A percentile compares a stretch with the other conserved stretches of the same genome.
Evolutionary conservation across 2,329 filamentous ascomycete species (phyloP).

Genomic region (Epichloe coenophiala): DNA sequence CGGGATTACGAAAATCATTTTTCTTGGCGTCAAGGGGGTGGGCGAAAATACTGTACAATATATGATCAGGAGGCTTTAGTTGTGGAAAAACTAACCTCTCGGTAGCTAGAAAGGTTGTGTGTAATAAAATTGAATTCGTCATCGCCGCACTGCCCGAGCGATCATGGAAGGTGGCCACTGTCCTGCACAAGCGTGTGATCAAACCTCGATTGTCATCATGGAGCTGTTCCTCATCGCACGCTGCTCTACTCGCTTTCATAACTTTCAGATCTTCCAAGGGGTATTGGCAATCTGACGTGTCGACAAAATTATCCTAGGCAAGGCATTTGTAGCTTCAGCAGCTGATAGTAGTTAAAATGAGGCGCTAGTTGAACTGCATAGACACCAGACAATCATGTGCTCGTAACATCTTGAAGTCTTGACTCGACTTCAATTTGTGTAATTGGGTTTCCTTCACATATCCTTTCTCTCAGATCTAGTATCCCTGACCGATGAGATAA

Average conservation of each 20-base stretch:
- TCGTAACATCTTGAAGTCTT: slow-evolving; percentile 2
- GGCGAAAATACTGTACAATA: neutral
- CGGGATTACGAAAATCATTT: neutral
- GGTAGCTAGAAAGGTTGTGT: neutral
- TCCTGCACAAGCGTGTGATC: too few relatives aligned
- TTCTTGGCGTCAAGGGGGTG: neutral
- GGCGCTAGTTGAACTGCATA: slow-evolving; percentile 5
- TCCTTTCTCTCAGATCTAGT: slow-evolving; percentile 31
- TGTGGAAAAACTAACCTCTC: neutral
- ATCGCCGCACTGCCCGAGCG: neutral
- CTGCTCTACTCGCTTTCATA: too few relatives aligned
- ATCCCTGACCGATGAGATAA: slow-evolving; percentile 68
- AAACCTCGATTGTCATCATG: too few relatives aligned
- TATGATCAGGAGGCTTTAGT: neutral
- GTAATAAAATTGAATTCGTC: neutral
- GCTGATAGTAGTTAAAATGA: slow-evolving; percentile 2
- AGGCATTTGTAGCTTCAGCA: neutral
- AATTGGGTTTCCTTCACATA: slow-evolving; percentile 4
- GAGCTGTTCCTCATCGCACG: too few relatives aligned
- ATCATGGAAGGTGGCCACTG: too few relatives aligned
- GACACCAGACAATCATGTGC: slow-evolving; percentile 4
- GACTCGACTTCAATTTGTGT: slow-evolving; percentile 1
- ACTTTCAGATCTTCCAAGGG: too few relatives aligned
- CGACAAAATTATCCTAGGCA: neutral
- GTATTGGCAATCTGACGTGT: too few relatives aligned